phyloP scores from a whole-genome alignment of 768 basidiomycete genomes.

The Sarcodon sp. region DNA sequence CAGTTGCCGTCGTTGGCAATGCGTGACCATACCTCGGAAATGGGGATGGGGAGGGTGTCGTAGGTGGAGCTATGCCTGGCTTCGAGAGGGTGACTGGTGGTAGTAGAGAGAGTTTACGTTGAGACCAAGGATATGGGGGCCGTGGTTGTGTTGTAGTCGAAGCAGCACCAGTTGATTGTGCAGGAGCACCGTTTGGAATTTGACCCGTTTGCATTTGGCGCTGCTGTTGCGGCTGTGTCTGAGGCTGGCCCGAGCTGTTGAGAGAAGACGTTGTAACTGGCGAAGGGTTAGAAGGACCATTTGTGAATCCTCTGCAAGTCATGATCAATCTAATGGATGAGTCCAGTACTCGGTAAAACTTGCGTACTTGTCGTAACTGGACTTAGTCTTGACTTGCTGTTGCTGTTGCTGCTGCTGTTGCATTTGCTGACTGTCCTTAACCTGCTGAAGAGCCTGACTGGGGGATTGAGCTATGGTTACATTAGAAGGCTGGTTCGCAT shows the following conservation, averaged over 20 bases:
- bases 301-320: constrained; percentile 1
- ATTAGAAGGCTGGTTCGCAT: constrained; percentile 23
- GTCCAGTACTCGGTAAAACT: not conserved
- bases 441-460: constrained; percentile 50
- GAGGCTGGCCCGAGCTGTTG: not conserved
- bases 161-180: constrained; percentile 9
- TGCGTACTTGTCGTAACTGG: constrained; percentile 17
- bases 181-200: constrained; percentile 2
- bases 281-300: constrained; percentile 4
- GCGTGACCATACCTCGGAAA: constrained; percentile 97
- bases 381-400: constrained; percentile 16
- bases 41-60: constrained; percentile 68
- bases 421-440: constrained; percentile 10
- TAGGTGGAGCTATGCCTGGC: constrained; percentile 50
- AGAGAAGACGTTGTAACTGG: constrained; percentile 14
- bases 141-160: constrained; percentile 10
- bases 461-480: constrained; percentile 53
- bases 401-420: constrained; percentile 17
- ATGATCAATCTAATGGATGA: constrained; percentile 6
- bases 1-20: constrained; percentile 63
- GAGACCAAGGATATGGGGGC: constrained; percentile 72
- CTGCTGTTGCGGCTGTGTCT: constrained; percentile 5
- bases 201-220: constrained; percentile 6
- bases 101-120: constrained; percentile 55
- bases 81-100: constrained; percentile 56